A percentile compares a stretch with the other conserved stretches of the same genome.
These are phyloP conservation scores for Linnemannia zychae DNA, from an alignment of 192 early-diverging fungal species.

Conservation along the genomic window DNA sequence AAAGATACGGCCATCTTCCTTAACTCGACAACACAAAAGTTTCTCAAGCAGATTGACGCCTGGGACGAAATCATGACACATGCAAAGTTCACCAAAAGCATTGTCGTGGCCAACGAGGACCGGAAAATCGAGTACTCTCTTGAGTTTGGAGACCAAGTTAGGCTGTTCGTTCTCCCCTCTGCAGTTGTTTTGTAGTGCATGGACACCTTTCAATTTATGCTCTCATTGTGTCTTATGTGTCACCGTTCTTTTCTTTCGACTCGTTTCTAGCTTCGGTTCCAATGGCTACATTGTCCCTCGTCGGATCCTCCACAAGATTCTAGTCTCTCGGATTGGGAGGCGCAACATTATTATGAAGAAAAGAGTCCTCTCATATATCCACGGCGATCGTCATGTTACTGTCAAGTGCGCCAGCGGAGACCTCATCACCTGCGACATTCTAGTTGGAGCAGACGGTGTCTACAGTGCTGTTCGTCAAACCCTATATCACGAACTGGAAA, in stretches of 20 bases:
- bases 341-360: background rate
- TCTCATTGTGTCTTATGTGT: background rate
- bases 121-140: background rate
- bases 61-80: background rate
- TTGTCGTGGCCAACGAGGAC: background rate
- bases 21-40: background rate
- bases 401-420: background rate
- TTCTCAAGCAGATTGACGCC: background rate
- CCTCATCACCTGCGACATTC: constrained; percentile 6
- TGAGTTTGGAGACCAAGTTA: background rate
- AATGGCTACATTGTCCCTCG: background rate
- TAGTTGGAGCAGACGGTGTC: constrained; percentile 18
- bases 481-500: background rate
- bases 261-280: background rate
- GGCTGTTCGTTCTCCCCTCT: background rate
- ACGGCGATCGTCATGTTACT: background rate
- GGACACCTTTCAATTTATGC: background rate
- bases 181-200: background rate
- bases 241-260: background rate
- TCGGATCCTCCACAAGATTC: background rate
- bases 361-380: background rate
- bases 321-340: background rate
- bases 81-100: background rate
- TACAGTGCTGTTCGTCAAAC: constrained; percentile 15
- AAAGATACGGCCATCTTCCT: background rate